Percentiles rank a stretch among this genome's conserved stretches.
Conservation (phyloP, 2,329 filamentous ascomycete genomes). For the Pseudogymnoascus sp. region DNA sequence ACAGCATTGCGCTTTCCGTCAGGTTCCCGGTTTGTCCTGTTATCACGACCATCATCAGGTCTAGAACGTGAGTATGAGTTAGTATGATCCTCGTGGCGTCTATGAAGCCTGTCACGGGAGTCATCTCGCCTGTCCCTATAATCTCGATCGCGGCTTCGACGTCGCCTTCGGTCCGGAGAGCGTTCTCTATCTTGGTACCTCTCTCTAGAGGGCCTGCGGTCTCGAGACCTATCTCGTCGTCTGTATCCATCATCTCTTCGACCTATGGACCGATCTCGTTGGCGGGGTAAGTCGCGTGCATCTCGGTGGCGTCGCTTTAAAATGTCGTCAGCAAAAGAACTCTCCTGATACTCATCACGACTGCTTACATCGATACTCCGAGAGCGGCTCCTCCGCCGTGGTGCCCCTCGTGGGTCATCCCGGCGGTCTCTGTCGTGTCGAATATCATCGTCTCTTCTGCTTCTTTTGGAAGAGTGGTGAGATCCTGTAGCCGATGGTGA, state of each 20-base stretch:
- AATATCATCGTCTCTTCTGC: constrained; percentile 41
- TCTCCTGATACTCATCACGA: constrained; percentile 15
- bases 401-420: constrained; percentile 40
- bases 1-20: constrained; percentile 50
- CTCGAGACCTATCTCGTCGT: constrained; percentile 54
- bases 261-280: constrained; percentile 63
- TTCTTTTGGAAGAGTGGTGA: constrained; percentile 58
- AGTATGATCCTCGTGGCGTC: constrained; percentile 61
- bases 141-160: constrained; percentile 61
- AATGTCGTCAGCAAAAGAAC: constrained; percentile 33
- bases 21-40: constrained; percentile 40
- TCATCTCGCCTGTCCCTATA: constrained; percentile 64
- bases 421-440: constrained; percentile 42
- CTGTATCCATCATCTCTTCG: constrained; percentile 57
- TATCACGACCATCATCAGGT: constrained; percentile 56
- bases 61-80: constrained; percentile 60
- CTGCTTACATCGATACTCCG: constrained; percentile 53
- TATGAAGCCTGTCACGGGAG: constrained; percentile 57
- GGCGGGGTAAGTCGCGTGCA: constrained; percentile 47
- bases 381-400: constrained; percentile 50
- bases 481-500: constrained; percentile 93
- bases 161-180: constrained; percentile 48
- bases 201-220: constrained; percentile 53
- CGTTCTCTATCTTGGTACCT: constrained; percentile 49
- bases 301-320: constrained; percentile 52